Conservation (phyloP, 1,284 basidiomycete genomes). For the Thecaphora frezii region DNA sequence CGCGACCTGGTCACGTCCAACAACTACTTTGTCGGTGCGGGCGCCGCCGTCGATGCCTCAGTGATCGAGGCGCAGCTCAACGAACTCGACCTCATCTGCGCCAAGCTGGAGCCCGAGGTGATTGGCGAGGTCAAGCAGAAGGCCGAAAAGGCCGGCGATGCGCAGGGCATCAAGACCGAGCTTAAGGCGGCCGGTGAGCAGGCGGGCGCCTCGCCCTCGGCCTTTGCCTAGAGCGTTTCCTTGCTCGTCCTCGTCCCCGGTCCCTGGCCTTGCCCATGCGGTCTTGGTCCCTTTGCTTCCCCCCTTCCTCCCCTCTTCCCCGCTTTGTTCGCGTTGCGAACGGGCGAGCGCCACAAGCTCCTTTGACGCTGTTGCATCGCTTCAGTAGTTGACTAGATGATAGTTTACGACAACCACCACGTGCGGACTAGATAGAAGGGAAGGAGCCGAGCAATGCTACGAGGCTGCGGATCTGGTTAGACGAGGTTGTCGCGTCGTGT, state of each 20-base stretch:
- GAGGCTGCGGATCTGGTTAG: too few relatives aligned
- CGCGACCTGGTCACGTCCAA: conserved; percentile 62
- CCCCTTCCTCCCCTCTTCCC: background rate
- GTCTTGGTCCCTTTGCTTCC: background rate
- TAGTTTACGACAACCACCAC: too few relatives aligned
- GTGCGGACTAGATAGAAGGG: too few relatives aligned
- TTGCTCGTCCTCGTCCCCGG: too few relatives aligned
- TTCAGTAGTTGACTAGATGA: too few relatives aligned
- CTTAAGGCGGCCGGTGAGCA: conserved; percentile 63
- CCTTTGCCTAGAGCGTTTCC: conserved; percentile 33
- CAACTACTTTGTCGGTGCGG: conserved; percentile 66
- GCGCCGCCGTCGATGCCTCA: conserved; percentile 61
- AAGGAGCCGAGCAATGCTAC: too few relatives aligned
- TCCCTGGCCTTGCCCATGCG: too few relatives aligned
- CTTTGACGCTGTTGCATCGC: too few relatives aligned
- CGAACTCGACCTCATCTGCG: conserved; percentile 64
- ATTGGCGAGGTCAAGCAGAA: conserved; percentile 64
- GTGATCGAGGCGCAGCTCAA: conserved; percentile 65
- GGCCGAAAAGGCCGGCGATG: conserved; percentile 56
- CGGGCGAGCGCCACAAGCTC: too few relatives aligned
- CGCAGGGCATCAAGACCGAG: conserved; percentile 60
- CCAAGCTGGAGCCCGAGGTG: conserved; percentile 63
- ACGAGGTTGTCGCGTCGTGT: too few relatives aligned
- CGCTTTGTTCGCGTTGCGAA: too few relatives aligned
- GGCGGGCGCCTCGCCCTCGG: conserved; percentile 44